Evolutionary conservation across 805 yeast genomes (phyloP), one percentile per base, ranked within the genome.

Genomic region (Debaryomyces prosopidis): DNA sequence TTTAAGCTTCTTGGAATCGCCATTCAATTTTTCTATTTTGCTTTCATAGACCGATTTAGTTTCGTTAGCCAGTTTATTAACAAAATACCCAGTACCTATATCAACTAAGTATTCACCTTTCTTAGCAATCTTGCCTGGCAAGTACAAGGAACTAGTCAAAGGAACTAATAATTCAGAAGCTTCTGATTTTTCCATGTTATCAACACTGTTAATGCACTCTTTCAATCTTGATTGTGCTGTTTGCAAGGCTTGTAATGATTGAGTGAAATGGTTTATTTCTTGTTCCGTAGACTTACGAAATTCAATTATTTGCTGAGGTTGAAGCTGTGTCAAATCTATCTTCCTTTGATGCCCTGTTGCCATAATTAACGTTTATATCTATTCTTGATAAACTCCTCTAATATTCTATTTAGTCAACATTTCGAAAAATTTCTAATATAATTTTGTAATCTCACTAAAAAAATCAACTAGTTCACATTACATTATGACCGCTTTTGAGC

Each of bases 1-100:
- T 51, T 84, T 84, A 51, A 92, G 75, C 57, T 89, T 89, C 14
- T 76, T 76, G 5, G 88, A 76, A 63, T 94, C 96, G 49, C 77
- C 77, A 47, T 75, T 81, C 57, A 92, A 69, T 51, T 92, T 91
- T 19, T 69, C 69, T 46, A 90, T 80, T 65, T 94, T 89, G 45
- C 72, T 76, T 47, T 84, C 79, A 63, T 89, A 92, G 58, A 89
- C 92, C 44, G 63, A 65, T 49, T 80, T 71, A 1, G 97, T 85
- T 39, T 87, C 89, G 6, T 70, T 69, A 0, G 81, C 79, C 40
- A 65, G 65, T 66, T 94, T 94, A 60, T 89, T 96, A 14, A 90
- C 91, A 61, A 79, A 94, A 62, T 94, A 94, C 2, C 98, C 98
- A 0, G 99, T 94, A 30, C 99, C 99, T 19, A 94, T 84, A 61